Evolutionary conservation across 371 early-diverging fungal species (phyloP).

Genomic region (Apophysomyces variabilis): DNA sequence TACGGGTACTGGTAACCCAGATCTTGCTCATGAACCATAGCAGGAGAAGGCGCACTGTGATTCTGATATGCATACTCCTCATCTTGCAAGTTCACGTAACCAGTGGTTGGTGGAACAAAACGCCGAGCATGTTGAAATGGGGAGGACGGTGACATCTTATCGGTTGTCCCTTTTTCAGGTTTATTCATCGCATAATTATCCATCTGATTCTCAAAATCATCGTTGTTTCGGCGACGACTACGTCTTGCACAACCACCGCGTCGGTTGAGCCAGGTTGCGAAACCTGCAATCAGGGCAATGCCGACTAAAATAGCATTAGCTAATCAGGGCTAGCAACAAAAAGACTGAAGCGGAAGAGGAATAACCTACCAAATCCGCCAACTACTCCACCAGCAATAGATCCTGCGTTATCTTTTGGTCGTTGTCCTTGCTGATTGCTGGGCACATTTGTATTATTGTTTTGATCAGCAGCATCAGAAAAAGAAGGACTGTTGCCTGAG

Average conservation of each 20-base stretch:
- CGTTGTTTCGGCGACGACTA: conserved; percentile 22
- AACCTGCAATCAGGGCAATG: conserved; percentile 38
- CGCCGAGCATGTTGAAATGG: conserved; percentile 41
- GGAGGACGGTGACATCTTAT: conserved; percentile 16
- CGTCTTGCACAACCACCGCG: conserved; percentile 39
- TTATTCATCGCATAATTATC: conserved; percentile 25
- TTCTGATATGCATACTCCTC: conserved; percentile 34
- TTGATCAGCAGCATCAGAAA: background rate
- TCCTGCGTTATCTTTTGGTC: conserved; percentile 16
- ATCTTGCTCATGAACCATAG: conserved; percentile 4
- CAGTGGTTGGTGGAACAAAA: conserved; percentile 34
- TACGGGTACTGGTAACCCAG: background rate
- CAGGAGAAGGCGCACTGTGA: conserved; percentile 12
- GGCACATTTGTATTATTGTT: background rate
- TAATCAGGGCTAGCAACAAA: background rate
- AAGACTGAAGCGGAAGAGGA: conserved; percentile 1
- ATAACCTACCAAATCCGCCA: conserved; percentile 41
- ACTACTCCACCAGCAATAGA: conserved; percentile 46
- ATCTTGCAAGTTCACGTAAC: conserved; percentile 37
- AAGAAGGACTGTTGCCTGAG: background rate
- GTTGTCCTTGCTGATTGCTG: background rate
- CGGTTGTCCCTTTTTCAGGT: conserved; percentile 2
- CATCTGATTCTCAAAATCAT: conserved; percentile 20
- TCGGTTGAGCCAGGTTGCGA: conserved; percentile 38
- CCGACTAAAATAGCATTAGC: conserved; percentile 23